These are phyloP conservation scores for Antitrichia curtipendula DNA, from an alignment of 225 moss, liverwort and hornwort species.

Conservation along the genomic window DNA sequence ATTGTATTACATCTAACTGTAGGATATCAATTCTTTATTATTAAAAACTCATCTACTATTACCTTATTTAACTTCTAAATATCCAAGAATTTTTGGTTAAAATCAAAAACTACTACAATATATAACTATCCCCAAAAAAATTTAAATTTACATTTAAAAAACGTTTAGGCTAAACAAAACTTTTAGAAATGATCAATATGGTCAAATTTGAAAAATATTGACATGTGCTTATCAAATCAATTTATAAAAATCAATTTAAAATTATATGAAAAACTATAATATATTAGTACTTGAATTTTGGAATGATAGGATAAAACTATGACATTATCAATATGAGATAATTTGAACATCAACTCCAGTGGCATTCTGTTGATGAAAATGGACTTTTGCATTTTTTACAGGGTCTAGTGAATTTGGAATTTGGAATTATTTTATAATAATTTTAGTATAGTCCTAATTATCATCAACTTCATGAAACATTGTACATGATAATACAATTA, in stretches of 20 bases:
- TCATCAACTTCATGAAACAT: neutral
- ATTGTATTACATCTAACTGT: neutral
- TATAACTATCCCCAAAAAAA: neutral
- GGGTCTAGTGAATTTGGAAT: too few relatives aligned
- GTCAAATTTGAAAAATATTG: neutral
- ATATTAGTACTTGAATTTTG: neutral
- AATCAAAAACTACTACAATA: neutral
- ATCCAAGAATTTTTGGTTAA: neutral
- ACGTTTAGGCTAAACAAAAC: accelerated
- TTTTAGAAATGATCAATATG: neutral
- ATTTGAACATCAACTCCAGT: neutral
- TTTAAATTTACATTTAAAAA: neutral
- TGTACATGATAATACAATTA: too few relatives aligned
- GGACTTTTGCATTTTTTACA: neutral
- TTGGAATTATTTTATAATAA: neutral
- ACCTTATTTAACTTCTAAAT: neutral
- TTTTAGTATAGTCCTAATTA: too few relatives aligned
- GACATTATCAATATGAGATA: neutral
- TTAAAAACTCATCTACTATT: neutral
- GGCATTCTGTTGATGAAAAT: neutral
- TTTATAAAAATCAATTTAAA: accelerated
- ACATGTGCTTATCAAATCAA: accelerated
- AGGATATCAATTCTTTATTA: neutral
- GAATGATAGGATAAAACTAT: neutral
- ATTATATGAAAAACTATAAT: too few relatives aligned